A percentile compares a stretch with the other conserved stretches of the same genome.
These are phyloP conservation scores for Lepidopterella palustris DNA, from an alignment of 495 filamentous ascomycete genomes.

Conservation along the genomic window DNA sequence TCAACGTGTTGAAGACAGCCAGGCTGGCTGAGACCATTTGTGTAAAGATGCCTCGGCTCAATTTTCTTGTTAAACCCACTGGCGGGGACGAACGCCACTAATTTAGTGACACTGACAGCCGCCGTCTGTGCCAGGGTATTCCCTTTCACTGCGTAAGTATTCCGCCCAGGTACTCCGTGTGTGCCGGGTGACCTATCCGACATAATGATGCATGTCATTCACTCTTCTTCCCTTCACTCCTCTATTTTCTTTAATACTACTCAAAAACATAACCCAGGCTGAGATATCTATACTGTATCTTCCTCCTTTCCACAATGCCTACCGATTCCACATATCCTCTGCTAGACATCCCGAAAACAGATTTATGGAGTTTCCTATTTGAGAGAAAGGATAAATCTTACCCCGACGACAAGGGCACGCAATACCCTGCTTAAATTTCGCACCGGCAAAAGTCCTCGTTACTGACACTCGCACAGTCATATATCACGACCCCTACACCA, in stretches of 20 bases:
- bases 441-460: neutral
- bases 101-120: no score
- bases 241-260: neutral
- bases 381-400: constrained; percentile 63
- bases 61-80: no score
- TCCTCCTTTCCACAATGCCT: constrained; percentile 43
- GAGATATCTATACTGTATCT: neutral
- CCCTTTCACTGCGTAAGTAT: no score
- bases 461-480: constrained; percentile 51
- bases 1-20: no score
- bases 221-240: neutral
- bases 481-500: constrained; percentile 68
- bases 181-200: no score
- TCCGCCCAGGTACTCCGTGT: no score
- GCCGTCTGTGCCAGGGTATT: no score
- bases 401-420: constrained; percentile 58
- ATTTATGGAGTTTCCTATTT: constrained; percentile 74
- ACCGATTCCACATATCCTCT: constrained; percentile 48
- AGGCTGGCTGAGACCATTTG: no score
- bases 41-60: no score
- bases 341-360: constrained; percentile 56
- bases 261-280: neutral
- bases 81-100: no score
- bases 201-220: neutral
- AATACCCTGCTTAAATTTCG: neutral